A percentile compares a stretch with the other conserved stretches of the same genome.
Conservation (phyloP, 208 protist species). For the Leptomonas pyrrhocoris region DNA sequence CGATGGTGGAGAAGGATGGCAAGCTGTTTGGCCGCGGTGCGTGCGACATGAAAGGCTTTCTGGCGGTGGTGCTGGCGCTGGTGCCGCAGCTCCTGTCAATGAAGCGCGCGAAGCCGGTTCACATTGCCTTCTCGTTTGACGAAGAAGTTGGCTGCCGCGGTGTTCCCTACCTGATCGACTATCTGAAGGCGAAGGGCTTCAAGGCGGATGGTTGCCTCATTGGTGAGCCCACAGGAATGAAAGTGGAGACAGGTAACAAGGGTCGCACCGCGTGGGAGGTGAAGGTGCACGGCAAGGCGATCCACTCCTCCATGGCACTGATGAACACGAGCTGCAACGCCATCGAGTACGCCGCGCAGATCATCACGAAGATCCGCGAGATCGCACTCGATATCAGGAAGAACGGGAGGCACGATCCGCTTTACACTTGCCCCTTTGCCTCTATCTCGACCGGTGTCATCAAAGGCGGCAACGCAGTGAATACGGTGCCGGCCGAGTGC, state of each 20-base stretch:
- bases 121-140: too few species aligned
- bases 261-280: conserved; percentile 31
- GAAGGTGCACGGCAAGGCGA: conserved; percentile 39
- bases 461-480: conserved; percentile 42
- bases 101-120: conserved; percentile 56
- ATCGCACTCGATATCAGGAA: conserved; percentile 37
- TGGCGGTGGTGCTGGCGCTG: conserved; percentile 49
- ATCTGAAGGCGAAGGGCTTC: conserved; percentile 36
- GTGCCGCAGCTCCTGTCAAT: conserved; percentile 40
- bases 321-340: too few species aligned
- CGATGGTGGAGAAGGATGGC: too few species aligned
- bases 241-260: conserved; percentile 46
- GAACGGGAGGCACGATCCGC: conserved; percentile 23
- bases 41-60: too few species aligned
- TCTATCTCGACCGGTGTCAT: conserved; percentile 41
- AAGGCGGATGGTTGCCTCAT: conserved; percentile 33
- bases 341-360: too few species aligned
- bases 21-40: too few species aligned
- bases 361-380: conserved; percentile 44
- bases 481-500: conserved; percentile 56
- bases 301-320: too few species aligned
- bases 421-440: conserved; percentile 33
- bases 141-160: conserved; percentile 51
- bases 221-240: conserved; percentile 14
- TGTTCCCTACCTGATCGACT: conserved; percentile 35